Percentiles rank a stretch among this genome's conserved stretches.
Conservation (phyloP, 768 basidiomycete genomes). For the Tephrocybe sp. region DNA sequence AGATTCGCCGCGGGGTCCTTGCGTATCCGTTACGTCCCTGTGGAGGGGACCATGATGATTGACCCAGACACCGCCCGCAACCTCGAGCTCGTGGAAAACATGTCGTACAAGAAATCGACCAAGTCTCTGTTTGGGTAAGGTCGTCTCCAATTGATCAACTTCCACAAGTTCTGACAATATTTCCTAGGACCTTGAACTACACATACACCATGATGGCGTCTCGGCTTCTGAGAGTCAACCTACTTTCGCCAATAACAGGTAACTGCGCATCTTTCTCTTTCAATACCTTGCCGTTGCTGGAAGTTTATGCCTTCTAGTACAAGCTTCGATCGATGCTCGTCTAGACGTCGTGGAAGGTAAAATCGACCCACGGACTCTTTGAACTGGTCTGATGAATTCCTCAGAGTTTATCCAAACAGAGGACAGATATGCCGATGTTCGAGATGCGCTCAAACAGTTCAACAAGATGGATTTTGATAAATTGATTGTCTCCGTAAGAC, state of each 20-base stretch:
- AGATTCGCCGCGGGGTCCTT: slow-evolving; percentile 71
- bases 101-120: slow-evolving; percentile 59
- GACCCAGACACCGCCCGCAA: slow-evolving; percentile 88
- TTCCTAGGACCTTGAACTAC: slow-evolving; percentile 59
- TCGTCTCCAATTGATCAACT: background rate
- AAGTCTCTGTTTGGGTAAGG: slow-evolving; percentile 81
- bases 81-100: slow-evolving; percentile 86
- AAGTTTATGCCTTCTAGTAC: slow-evolving; percentile 37
- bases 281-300: too few relatives aligned
- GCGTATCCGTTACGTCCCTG: slow-evolving; percentile 71
- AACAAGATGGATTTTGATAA: slow-evolving; percentile 90
- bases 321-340: slow-evolving; percentile 71
- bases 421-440: slow-evolving; percentile 67
- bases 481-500: slow-evolving; percentile 64
- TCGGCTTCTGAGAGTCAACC: slow-evolving; percentile 74
- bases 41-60: slow-evolving; percentile 94
- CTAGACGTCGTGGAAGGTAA: slow-evolving; percentile 86
- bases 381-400: slow-evolving; percentile 7
- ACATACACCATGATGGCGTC: slow-evolving; percentile 91
- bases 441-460: slow-evolving; percentile 66
- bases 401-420: slow-evolving; percentile 77
- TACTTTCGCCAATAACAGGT: slow-evolving; percentile 84
- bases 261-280: too few relatives aligned
- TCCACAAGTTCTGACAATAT: background rate
- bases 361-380: background rate